Evolutionary conservation across 495 filamentous ascomycete genomes (phyloP), one percentile per base, ranked within the genome.

Genomic region (Niebla homalea): DNA sequence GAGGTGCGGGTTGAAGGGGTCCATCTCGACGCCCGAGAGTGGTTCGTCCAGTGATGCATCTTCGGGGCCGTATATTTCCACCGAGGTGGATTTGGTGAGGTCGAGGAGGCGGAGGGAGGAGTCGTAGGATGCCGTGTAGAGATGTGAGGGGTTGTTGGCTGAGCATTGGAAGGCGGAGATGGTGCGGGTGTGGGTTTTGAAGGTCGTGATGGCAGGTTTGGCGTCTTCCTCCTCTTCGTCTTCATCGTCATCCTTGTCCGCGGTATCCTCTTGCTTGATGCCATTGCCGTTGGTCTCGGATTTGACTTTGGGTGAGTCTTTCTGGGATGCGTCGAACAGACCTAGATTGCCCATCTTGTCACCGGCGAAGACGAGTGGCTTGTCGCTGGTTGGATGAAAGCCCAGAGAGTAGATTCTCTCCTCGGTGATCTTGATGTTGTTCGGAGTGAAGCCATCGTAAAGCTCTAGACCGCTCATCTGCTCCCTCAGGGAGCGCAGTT

Each of bases 331-430:
- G 59, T 97, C 89, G 43, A 95, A 85, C n/a, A 98, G 76, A 6
- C 93, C 93, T 26, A 98, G 73, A 48, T 89, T 87, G 20, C 92
- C 92, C 62, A 93, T 76, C 63, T 98, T 97, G 61, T 98, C 92
- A 43, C 89, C 88, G 2, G 90, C 93, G 57, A 97, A 94, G n/a
- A 98, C 76, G 5, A 97, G 71, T 0, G 87, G 79, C 56, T 97
- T 97, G 10, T 86, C 77, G 46, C 76, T 68, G 0, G 81, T 86
- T 0, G 93, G 92, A 58, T 98, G 92, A 54, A 98, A 93, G 10
- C 81, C 82, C 60, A 98, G 77, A 12, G 84, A 71, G 60, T 94
- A 95, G 15, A 96, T 78, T 49, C 92, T 73, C 63, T 97, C 89
- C 0, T 88, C 89, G 0, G 85, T 90, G 44, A 97, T 79, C 58